Conservation (phyloP, 768 basidiomycete genomes). For the Tylopilus rubrobrunneus region DNA sequence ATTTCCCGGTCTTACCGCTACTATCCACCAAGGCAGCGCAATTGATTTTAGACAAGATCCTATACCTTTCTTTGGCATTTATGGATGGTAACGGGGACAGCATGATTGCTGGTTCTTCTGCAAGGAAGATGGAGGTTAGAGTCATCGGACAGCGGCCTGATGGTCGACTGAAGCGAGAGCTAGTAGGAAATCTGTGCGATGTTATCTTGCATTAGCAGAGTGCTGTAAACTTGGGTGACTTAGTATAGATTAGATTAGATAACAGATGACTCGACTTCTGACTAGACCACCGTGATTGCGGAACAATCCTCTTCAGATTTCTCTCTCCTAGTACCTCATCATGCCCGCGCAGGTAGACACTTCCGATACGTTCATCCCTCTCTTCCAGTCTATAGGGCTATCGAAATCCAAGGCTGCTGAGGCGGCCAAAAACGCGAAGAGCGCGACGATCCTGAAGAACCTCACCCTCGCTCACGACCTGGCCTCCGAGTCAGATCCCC, state of each 20-base stretch:
- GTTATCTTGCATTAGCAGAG: slow-evolving; percentile 20
- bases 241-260: slow-evolving; percentile 23
- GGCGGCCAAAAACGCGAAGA: slow-evolving; percentile 76
- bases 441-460: slow-evolving; percentile 62
- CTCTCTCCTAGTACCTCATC: neutral
- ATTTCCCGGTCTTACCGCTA: slow-evolving; percentile 24
- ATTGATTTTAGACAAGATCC: slow-evolving; percentile 20
- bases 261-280: slow-evolving; percentile 4
- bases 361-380: slow-evolving; percentile 17
- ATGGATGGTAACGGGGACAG: slow-evolving; percentile 14
- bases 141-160: slow-evolving; percentile 20
- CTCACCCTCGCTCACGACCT: slow-evolving; percentile 60
- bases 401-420: slow-evolving; percentile 75
- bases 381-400: slow-evolving; percentile 79
- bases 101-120: neutral
- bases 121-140: slow-evolving; percentile 22
- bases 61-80: slow-evolving; percentile 20
- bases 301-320: neutral
- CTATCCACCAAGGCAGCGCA: slow-evolving; percentile 16
- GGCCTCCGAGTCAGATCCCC: slow-evolving; percentile 30
- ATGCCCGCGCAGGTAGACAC: slow-evolving; percentile 18
- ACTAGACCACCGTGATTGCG: neutral
- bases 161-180: slow-evolving; percentile 22
- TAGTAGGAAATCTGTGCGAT: slow-evolving; percentile 20
- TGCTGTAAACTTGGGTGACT: neutral